These are phyloP conservation scores for Entomortierella beljakovae DNA, from an alignment of 192 early-diverging fungal species.

Conservation along the genomic window DNA sequence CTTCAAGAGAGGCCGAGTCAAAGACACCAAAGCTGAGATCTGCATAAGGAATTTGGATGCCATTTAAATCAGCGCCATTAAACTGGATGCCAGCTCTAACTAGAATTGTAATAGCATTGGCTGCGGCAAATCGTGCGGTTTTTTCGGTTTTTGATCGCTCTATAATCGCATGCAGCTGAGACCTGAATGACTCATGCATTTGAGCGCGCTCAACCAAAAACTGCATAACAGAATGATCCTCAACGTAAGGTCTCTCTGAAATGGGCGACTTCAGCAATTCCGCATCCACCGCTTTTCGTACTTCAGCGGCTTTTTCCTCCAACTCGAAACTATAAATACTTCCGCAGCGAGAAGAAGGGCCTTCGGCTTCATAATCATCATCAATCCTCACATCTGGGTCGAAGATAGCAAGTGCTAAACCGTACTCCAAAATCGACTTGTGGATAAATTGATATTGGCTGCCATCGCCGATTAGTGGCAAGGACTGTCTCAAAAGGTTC, in stretches of 20 bases:
- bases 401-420: not conserved
- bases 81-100: slow-evolving; percentile 8
- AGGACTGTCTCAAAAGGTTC: not conserved
- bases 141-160: slow-evolving; percentile 18
- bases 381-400: not conserved
- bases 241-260: not conserved
- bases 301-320: not conserved
- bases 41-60: not conserved
- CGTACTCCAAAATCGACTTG: slow-evolving; percentile 11
- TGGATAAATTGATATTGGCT: not conserved
- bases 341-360: not conserved
- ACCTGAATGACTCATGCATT: not conserved
- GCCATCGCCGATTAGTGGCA: not conserved
- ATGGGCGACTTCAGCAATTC: not conserved
- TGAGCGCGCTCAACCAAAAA: slow-evolving; percentile 8
- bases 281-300: not conserved
- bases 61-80: not conserved
- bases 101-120: slow-evolving; percentile 32
- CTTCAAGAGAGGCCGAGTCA: not conserved
- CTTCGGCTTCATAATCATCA: not conserved
- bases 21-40: slow-evolving; percentile 11
- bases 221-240: slow-evolving; percentile 10
- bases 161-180: slow-evolving; percentile 1
- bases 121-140: slow-evolving; percentile 11
- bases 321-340: slow-evolving; percentile 15